Evolutionary conservation across 140 eudicot genomes (phyloP).

Genomic region (Cichorium intybus): DNA sequence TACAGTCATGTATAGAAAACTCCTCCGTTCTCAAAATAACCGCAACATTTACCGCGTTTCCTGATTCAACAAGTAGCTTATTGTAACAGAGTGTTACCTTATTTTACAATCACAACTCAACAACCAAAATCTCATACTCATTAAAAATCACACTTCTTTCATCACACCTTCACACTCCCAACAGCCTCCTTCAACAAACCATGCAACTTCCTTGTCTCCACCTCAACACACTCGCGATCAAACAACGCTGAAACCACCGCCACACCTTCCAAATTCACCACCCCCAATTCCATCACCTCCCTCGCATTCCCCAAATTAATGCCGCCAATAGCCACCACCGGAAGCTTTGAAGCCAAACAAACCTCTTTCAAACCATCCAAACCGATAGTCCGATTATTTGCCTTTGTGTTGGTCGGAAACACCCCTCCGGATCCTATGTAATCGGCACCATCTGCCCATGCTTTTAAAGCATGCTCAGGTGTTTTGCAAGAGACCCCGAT

Average conservation of each 20-base stretch:
- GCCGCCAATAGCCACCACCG: constrained; percentile 99
- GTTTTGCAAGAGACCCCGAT: constrained; percentile 95
- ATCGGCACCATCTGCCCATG: constrained; percentile 89
- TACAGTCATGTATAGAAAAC: too few species aligned
- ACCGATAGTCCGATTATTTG: constrained; percentile 72
- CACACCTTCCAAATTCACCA: constrained; percentile 66
- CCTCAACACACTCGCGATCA: constrained; percentile 63
- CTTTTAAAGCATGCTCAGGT: constrained; percentile 71
- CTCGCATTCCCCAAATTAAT: constrained; percentile 57
- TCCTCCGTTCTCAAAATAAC: too few species aligned
- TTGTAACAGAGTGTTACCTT: neutral
- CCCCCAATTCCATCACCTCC: constrained; percentile 64
- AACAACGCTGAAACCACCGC: constrained; percentile 94
- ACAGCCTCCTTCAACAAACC: constrained; percentile 37
- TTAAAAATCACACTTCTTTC: neutral
- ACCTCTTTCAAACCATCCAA: constrained; percentile 70
- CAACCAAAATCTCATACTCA: neutral
- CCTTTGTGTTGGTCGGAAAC: constrained; percentile 86
- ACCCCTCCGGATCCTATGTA: constrained; percentile 95
- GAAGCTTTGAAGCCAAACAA: constrained; percentile 76
- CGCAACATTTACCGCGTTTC: neutral
- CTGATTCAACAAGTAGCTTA: neutral
- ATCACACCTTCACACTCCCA: neutral
- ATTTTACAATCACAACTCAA: constrained; percentile 17
- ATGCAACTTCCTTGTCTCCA: constrained; percentile 47